phyloP scores from a whole-genome alignment of 805 yeast species.

The Metschnikowia cubensis region DNA sequence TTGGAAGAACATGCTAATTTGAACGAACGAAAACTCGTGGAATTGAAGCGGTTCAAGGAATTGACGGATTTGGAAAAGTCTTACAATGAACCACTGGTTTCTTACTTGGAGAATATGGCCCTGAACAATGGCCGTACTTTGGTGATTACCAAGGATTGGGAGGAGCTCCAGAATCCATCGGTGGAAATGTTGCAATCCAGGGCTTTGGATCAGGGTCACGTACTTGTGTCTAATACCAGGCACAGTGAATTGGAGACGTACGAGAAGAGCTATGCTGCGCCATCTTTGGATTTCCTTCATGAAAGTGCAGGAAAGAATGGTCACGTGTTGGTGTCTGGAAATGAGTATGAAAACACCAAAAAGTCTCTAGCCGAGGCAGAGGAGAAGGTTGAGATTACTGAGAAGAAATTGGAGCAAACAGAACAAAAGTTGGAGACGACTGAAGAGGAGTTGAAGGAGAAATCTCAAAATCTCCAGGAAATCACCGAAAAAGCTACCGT shows the following conservation, averaged over 20 bases:
- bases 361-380: neutral
- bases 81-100: conserved; percentile 20
- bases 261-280: conserved; percentile 6
- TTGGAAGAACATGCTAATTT: conserved; percentile 15
- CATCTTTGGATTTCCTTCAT: conserved; percentile 7
- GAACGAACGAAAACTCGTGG: conserved; percentile 16
- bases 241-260: neutral
- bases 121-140: neutral
- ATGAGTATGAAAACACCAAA: conserved; percentile 1
- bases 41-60: conserved; percentile 6
- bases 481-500: neutral
- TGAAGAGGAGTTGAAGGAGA: neutral
- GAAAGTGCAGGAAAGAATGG: neutral
- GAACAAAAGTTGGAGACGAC: neutral
- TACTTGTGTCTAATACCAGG: conserved; percentile 7
- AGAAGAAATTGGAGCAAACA: neutral
- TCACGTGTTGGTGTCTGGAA: conserved; percentile 2
- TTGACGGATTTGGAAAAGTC: conserved; percentile 6
- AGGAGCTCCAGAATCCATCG: conserved; percentile 1
- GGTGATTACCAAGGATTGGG: neutral
- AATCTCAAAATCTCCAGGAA: neutral
- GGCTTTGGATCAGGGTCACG: conserved; percentile 5
- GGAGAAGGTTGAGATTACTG: neutral
- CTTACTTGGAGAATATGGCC: conserved; percentile 5
- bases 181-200: conserved; percentile 4